Conservation (phyloP, 768 basidiomycete genomes). For the Leccinum rimulosum region DNA sequence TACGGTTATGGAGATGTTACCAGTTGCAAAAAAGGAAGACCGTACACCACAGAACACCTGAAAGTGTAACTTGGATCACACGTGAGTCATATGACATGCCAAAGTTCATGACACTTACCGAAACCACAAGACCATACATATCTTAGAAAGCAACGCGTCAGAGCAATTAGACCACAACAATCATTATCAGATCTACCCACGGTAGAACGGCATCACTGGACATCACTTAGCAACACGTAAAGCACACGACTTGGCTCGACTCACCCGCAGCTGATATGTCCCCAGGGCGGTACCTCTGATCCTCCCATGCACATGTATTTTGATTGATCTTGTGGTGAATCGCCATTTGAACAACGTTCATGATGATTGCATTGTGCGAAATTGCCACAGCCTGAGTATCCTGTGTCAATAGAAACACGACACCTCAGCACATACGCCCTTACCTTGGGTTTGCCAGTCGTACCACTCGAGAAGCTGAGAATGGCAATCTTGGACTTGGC, state of each 20-base stretch:
- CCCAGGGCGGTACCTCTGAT: slow-evolving; percentile 47
- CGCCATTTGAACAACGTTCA: slow-evolving; percentile 62
- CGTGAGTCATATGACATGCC: slow-evolving; percentile 3
- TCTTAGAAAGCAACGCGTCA: slow-evolving; percentile 36
- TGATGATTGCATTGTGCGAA: slow-evolving; percentile 61
- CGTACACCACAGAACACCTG: slow-evolving; percentile 52
- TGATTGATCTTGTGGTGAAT: slow-evolving; percentile 44
- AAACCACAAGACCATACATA: slow-evolving; percentile 59
- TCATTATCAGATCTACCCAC: slow-evolving; percentile 34
- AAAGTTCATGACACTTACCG: slow-evolving; percentile 35
- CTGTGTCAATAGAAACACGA: background rate
- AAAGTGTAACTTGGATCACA: slow-evolving; percentile 44
- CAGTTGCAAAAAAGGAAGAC: background rate
- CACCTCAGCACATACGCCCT: background rate
- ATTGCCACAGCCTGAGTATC: slow-evolving; percentile 57
- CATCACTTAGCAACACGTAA: slow-evolving; percentile 6
- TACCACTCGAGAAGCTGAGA: slow-evolving; percentile 72
- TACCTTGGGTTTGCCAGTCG: slow-evolving; percentile 53
- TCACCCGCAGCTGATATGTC: slow-evolving; percentile 57
- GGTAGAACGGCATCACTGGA: slow-evolving; percentile 59
- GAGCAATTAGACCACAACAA: background rate
- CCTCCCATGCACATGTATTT: slow-evolving; percentile 38
- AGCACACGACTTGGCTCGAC: slow-evolving; percentile 15
- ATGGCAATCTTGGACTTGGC: slow-evolving; percentile 62
- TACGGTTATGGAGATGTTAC: background rate